Percentiles rank a stretch among this genome's conserved stretches.
These are phyloP conservation scores for Trametes sp. DNA, from an alignment of 1,284 basidiomycete genomes.

Conservation along the genomic window DNA sequence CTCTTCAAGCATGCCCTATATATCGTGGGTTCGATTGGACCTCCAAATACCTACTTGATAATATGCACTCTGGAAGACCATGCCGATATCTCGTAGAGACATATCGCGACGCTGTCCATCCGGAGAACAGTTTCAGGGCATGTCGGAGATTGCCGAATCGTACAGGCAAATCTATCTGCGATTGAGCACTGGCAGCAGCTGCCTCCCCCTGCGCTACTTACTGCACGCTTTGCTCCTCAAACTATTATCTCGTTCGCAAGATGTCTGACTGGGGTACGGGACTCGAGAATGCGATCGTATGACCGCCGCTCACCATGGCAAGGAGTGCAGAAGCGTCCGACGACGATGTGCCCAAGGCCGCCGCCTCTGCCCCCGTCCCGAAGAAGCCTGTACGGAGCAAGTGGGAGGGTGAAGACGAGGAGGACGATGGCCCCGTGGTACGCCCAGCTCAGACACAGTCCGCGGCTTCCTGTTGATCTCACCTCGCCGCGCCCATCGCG, in stretches of 20 bases:
- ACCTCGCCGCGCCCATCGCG: conserved; percentile 13
- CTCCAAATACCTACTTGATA: too few species aligned
- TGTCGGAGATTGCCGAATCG: too few species aligned
- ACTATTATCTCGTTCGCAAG: not conserved
- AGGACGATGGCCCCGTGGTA: conserved; percentile 67
- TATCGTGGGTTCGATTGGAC: too few species aligned
- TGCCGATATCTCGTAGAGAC: too few species aligned
- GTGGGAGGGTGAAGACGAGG: conserved; percentile 91
- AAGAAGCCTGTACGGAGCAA: conserved; percentile 62
- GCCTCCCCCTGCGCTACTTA: too few species aligned
- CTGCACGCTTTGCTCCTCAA: too few species aligned
- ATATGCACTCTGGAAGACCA: too few species aligned
- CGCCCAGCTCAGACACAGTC: conserved; percentile 38
- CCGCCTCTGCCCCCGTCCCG: conserved; percentile 50
- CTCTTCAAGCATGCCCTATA: too few species aligned
- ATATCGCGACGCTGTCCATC: too few species aligned
- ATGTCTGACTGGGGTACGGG: conserved; percentile 34
- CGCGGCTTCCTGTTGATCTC: conserved; percentile 5
- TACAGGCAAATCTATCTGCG: too few species aligned
- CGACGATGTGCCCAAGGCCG: conserved; percentile 54
- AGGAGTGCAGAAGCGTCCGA: conserved; percentile 54
- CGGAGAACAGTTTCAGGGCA: too few species aligned
- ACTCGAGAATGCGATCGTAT: not conserved
- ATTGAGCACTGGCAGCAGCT: too few species aligned
- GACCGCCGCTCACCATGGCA: conserved; percentile 34